Evolutionary conservation across 176 grass and related monocot species (phyloP).

Genomic region (Oryza meridionalis): DNA sequence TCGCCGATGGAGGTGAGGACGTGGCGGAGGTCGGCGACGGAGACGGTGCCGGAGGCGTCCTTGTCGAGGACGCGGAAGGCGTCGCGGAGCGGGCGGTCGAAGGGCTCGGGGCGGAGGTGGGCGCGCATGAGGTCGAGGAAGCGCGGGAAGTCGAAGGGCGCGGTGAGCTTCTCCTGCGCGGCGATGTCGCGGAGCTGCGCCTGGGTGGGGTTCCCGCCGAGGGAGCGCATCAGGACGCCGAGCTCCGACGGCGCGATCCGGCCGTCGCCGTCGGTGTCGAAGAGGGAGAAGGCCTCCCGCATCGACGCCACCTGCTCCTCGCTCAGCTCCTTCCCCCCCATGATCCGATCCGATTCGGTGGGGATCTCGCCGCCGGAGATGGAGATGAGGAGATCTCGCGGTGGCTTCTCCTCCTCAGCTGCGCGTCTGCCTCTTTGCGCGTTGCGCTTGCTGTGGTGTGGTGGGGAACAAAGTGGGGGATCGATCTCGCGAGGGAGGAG

Average conservation of each 20-base stretch:
- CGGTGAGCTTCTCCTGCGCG: slow-evolving; percentile 69
- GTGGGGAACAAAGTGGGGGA: background rate
- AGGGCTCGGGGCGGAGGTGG: slow-evolving; percentile 86
- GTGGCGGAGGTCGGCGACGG: slow-evolving; percentile 93
- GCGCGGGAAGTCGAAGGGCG: slow-evolving; percentile 83
- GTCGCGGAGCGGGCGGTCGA: slow-evolving; percentile 87
- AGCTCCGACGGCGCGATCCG: slow-evolving; percentile 86
- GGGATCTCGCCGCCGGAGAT: slow-evolving; percentile 24
- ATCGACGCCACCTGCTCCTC: slow-evolving; percentile 92
- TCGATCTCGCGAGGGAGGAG: too few relatives aligned
- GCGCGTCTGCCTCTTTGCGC: background rate
- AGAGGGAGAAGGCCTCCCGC: slow-evolving; percentile 94
- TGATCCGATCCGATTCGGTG: slow-evolving; percentile 20
- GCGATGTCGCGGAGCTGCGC: slow-evolving; percentile 86
- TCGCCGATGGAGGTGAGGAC: slow-evolving; percentile 96
- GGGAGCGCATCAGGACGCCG: slow-evolving; percentile 92
- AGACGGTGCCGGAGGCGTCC: slow-evolving; percentile 77
- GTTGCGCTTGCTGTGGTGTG: background rate
- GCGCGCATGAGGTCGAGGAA: slow-evolving; percentile 90
- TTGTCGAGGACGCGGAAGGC: slow-evolving; percentile 99
- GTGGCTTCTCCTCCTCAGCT: too few relatives aligned
- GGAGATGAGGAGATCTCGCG: background rate
- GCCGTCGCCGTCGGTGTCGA: slow-evolving; percentile 94
- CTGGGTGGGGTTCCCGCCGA: slow-evolving; percentile 92
- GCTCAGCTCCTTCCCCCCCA: slow-evolving; percentile 84